phyloP scores from a whole-genome alignment of 441 rosid species.

The Euphorbia celastroides region DNA sequence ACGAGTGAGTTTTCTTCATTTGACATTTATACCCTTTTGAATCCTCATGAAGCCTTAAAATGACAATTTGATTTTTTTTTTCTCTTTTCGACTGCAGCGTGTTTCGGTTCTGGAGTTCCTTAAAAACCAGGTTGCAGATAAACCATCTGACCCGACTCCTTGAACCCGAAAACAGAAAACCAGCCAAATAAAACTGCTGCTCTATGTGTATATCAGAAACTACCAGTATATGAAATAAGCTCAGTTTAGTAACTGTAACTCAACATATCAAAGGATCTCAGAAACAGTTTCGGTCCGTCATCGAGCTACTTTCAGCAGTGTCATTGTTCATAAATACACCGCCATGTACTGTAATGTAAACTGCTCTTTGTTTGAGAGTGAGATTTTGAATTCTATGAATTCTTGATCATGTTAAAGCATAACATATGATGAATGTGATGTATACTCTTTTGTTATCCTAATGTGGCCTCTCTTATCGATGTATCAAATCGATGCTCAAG shows the following conservation, averaged over 20 bases:
- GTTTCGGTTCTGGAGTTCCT: slow-evolving; percentile 78
- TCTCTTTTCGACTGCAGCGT: slow-evolving; percentile 42
- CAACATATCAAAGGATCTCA: neutral
- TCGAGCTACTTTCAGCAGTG: neutral
- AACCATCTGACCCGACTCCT: slow-evolving; percentile 31
- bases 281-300: neutral
- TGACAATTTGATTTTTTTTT: slow-evolving; percentile 7
- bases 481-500: too few relatives aligned
- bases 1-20: slow-evolving; percentile 41
- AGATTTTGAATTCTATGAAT: too few relatives aligned
- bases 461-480: too few relatives aligned
- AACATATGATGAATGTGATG: too few relatives aligned
- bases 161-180: slow-evolving; percentile 5
- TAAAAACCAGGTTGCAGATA: slow-evolving; percentile 55
- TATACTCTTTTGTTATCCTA: too few relatives aligned
- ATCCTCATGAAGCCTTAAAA: slow-evolving; percentile 14
- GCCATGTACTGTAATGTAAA: neutral
- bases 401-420: neutral
- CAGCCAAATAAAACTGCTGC: neutral
- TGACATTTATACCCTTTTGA: slow-evolving; percentile 2
- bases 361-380: too few relatives aligned
- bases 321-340: neutral
- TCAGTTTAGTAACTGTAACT: neutral
- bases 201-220: slow-evolving; percentile 9
- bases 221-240: slow-evolving; percentile 7